Evolutionary conservation across 1,284 basidiomycete genomes (phyloP), one percentile per base, ranked within the genome.

Genomic region (Papiliotrema nemorosa): DNA sequence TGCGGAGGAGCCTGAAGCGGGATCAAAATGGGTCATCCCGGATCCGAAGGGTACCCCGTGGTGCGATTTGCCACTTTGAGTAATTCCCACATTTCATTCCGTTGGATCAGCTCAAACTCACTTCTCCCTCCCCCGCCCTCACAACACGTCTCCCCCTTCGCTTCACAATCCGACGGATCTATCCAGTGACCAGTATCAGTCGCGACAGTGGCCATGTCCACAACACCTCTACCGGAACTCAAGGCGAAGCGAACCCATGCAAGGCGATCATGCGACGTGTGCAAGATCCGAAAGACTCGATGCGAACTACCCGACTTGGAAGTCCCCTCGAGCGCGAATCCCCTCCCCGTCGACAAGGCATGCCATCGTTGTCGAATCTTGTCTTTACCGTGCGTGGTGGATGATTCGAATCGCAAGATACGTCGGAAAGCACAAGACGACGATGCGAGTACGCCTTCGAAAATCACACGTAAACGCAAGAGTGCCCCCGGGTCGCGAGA

Each of bases 261-360:
- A 12, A 50, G 69, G 26, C 63, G 70, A 5, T 70, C 67, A 7
- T 73, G 70, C 54, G 65, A 68, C 38, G 53, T 69, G 13, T 73
- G 70, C 52, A 73, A 71, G 52, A 53, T 73, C 25, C 64, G 70
- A 22, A 73, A 73, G 49, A 71, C 69, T 6, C 52, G 70, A 20
- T 73, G 70, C 56, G 70, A 73, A 51, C 50, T 73, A 18, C 70
- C 70, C 7, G 70, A 73, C 52, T 60, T 71, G 37, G 66, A 70
- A 26, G 57, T 73, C 13, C 61, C 64, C 2, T 63, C 69, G 0
- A 60, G 62, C 0, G 40, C 62, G 2, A 51, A 55, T 3, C 63
- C 69, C 1, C 45, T 71, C 13, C 59, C 69, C 0, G 16, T 39
- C 22, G 68, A 69, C 33, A 70, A 71, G 41, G 44, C 69, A 10